These are phyloP conservation scores for Salix udensis DNA, from an alignment of 345 rosid genomes.

Conservation along the genomic window DNA sequence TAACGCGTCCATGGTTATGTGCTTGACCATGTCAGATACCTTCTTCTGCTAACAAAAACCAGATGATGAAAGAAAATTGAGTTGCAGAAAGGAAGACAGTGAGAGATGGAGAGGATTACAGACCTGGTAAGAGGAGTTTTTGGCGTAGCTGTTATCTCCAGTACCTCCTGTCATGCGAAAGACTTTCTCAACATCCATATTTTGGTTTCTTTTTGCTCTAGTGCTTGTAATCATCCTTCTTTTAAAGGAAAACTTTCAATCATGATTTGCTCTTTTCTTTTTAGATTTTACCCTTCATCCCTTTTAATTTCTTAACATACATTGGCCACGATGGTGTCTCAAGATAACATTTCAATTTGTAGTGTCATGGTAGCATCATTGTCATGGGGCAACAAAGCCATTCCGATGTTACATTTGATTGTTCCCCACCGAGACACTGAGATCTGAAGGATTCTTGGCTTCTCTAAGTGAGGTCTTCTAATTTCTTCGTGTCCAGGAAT, in stretches of 20 bases:
- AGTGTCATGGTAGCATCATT: no score
- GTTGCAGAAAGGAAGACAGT: not conserved
- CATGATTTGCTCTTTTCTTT: not conserved
- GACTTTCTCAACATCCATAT: slow-evolving; percentile 33
- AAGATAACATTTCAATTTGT: no score
- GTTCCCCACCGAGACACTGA: no score
- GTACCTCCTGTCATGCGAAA: slow-evolving; percentile 51
- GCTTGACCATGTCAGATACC: slow-evolving; percentile 63
- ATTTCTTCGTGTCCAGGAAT: no score
- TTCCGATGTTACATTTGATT: no score
- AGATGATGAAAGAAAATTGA: no score
- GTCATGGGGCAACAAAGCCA: no score
- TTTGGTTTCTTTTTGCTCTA: not conserved
- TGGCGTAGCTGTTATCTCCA: slow-evolving; percentile 71
- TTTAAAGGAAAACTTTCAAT: slow-evolving; percentile 12
- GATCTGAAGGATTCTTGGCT: no score
- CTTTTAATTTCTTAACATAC: not conserved
- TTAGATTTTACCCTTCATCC: not conserved
- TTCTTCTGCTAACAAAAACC: slow-evolving; percentile 44
- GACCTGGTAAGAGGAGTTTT: slow-evolving; percentile 68
- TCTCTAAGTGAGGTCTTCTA: no score
- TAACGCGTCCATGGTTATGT: slow-evolving; percentile 53
- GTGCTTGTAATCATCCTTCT: not conserved
- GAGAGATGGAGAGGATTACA: not conserved
- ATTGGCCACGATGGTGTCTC: slow-evolving; percentile 1